Evolutionary conservation across 2,329 filamentous ascomycete species (phyloP), one percentile per base, ranked within the genome.

Genomic region (Pseudocercospora macadamiae): DNA sequence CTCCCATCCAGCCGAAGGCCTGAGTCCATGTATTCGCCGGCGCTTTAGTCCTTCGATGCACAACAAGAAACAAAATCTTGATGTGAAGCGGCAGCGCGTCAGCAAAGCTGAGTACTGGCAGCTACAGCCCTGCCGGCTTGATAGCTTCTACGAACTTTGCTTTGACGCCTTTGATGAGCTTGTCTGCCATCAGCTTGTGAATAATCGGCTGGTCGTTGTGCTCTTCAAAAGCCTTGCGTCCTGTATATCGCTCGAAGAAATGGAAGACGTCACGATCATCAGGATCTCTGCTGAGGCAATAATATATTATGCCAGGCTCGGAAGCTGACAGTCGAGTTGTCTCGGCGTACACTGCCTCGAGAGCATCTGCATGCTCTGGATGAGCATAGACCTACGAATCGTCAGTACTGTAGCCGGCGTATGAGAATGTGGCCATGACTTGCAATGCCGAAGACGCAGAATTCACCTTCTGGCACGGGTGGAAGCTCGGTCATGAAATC

Each of bases 191-290:
- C 16, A 73, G 44, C 51, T 72, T 70, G 57, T 67, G 59, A 32
- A 70, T 67, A 30, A 72, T 64, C 0, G 70, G 68, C 57, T 69
- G 66, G 3, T 57, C 34, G 51, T 69, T 73, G 51, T 75, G 72
- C 30, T 61, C 64, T 1, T 72, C 67, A 49, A 74, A 74, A 4
- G 69, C 71, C 26, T 62, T 49, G 34, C 58, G 62, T 7, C 64
- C 66, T 23, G 60, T 68, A 34, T 73, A 74, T 36, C 67, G 65
- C 62, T 74, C 71, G 54, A 73, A 74, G 60, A 74, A 73, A 45
- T 74, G 68, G 52, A 74, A 75, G n/a, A 73, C 55, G 25, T 51
- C 67, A 5, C 63, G 62, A 47, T 74, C 68, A 37, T 69, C 67
- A 3, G 21, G 18, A 52, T 74, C 71, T 23, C 70, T 59, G 18